Conservation (phyloP, 176 grass and related monocot genomes). For the Raddia guianensis region DNA sequence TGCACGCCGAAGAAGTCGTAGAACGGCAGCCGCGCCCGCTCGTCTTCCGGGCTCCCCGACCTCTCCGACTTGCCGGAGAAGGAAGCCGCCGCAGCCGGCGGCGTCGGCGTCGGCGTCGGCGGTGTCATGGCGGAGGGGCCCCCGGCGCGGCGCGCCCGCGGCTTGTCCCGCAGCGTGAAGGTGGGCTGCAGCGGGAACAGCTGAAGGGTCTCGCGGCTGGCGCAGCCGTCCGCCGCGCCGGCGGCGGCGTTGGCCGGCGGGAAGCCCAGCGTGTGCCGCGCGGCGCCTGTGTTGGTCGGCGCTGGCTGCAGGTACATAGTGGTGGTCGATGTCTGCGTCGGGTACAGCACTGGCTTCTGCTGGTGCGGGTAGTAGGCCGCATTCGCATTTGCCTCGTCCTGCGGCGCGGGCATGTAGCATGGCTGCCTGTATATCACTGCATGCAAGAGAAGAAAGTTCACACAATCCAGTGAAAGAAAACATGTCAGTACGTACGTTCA, state of each 20-base stretch:
- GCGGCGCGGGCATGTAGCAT: slow-evolving; percentile 33
- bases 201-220: slow-evolving; percentile 43
- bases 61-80: slow-evolving; percentile 18
- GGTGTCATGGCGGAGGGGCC: neutral
- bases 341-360: slow-evolving; percentile 13
- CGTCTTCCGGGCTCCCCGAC: neutral
- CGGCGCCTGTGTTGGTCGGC: neutral
- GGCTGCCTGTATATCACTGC: slow-evolving; percentile 44
- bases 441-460: slow-evolving; percentile 17
- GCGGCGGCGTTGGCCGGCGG: neutral
- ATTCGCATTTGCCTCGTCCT: slow-evolving; percentile 14
- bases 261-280: neutral
- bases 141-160: neutral
- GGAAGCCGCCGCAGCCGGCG: slow-evolving; percentile 7
- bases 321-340: neutral
- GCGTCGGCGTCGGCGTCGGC: neutral
- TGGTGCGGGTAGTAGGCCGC: slow-evolving; percentile 35
- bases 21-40: slow-evolving; percentile 8
- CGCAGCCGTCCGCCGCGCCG: neutral
- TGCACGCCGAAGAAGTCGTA: slow-evolving; percentile 52
- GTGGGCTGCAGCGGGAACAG: slow-evolving; percentile 62
- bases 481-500: neutral
- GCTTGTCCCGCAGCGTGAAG: slow-evolving; percentile 30
- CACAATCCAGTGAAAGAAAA: neutral
- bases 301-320: slow-evolving; percentile 16